These are phyloP conservation scores for Aspergillus homomorphus DNA, from an alignment of 495 filamentous ascomycete genomes.

Conservation along the genomic window DNA sequence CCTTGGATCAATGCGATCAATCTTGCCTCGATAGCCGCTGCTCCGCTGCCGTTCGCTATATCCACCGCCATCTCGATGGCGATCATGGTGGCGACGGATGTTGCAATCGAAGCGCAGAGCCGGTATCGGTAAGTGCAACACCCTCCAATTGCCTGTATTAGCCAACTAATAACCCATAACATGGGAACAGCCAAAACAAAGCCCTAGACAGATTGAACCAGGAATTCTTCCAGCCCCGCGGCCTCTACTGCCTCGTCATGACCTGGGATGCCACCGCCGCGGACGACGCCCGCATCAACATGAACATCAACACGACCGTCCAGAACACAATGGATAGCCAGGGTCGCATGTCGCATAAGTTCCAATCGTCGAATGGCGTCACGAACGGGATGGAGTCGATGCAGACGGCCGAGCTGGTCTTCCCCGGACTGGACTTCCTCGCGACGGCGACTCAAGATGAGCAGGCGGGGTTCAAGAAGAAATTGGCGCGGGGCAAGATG, in stretches of 20 bases:
- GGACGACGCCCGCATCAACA: slow-evolving; percentile 25
- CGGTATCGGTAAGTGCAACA: slow-evolving; percentile 16
- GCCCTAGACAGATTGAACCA: slow-evolving; percentile 54
- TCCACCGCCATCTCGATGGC: slow-evolving; percentile 33
- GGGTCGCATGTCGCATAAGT: slow-evolving; percentile 25
- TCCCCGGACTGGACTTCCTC: slow-evolving; percentile 31
- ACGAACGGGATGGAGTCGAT: slow-evolving; percentile 43
- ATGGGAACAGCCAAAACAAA: slow-evolving; percentile 38
- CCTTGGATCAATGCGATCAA: slow-evolving; percentile 35
- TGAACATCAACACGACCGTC: slow-evolving; percentile 13
- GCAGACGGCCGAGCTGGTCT: slow-evolving; percentile 47
- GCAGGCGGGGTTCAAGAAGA: slow-evolving; percentile 6
- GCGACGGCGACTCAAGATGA: slow-evolving; percentile 5
- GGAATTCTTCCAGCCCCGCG: slow-evolving; percentile 53
- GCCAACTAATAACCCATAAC: neutral
- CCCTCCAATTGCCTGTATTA: neutral
- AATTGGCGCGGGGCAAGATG: slow-evolving; percentile 19
- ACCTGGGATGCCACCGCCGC: slow-evolving; percentile 43
- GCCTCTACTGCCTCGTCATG: slow-evolving; percentile 55
- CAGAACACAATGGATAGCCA: slow-evolving; percentile 13
- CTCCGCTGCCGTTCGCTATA: slow-evolving; percentile 34
- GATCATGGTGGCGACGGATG: slow-evolving; percentile 30
- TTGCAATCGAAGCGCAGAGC: slow-evolving; percentile 39
- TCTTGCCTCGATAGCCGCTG: slow-evolving; percentile 25
- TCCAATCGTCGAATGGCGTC: slow-evolving; percentile 32